Evolutionary conservation across 2,329 filamentous ascomycete species (phyloP).

Genomic region (Fusarium musae): DNA sequence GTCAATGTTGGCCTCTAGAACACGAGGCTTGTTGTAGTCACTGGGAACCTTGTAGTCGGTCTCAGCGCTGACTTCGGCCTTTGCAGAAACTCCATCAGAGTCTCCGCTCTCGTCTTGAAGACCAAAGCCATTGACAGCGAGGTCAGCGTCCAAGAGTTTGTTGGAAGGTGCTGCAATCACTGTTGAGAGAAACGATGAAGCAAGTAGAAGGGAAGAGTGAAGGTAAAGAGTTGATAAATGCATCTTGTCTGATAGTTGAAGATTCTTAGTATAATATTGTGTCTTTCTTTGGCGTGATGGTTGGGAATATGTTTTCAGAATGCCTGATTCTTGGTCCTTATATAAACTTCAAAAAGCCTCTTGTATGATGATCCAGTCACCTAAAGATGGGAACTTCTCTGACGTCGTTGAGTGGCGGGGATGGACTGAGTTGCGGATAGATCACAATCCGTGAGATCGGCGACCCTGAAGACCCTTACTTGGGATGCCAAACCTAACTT

Average conservation of each 20-base stretch:
- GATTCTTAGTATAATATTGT: neutral
- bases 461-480: conserved; percentile 9
- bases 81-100: neutral
- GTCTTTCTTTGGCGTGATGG: neutral
- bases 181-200: neutral
- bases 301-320: neutral
- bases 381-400: neutral
- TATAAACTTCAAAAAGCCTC: neutral
- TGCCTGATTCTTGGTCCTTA: neutral
- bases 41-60: neutral
- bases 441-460: conserved; percentile 18
- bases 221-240: conserved; percentile 19
- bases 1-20: neutral
- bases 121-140: neutral
- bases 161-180: conserved; percentile 13
- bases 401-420: conserved; percentile 5
- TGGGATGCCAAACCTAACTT: neutral
- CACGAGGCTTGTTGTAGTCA: neutral
- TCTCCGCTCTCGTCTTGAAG: neutral
- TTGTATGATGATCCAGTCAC: neutral
- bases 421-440: conserved; percentile 12
- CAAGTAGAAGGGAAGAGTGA: conserved; percentile 12
- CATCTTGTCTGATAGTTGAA: conserved; percentile 9
- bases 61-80: neutral
- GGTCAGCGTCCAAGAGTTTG: neutral